Base-by-base conservation (phyloP, 371 early-diverging fungal species). In the Umbelopsis sp. region DNA sequence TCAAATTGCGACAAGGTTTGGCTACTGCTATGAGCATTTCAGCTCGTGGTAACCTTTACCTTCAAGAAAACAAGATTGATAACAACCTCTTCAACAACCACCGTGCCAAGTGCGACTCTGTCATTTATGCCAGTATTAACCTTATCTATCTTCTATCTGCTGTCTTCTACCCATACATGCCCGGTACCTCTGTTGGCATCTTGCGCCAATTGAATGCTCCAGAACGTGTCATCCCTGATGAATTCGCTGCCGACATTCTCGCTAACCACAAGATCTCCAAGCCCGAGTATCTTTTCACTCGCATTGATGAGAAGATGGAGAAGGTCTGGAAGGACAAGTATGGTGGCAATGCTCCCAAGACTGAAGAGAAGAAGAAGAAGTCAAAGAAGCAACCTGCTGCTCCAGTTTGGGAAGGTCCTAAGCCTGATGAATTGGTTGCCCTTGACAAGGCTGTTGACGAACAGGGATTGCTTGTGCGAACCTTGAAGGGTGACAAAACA, bases 131-230 rank as follows among this genome's bases (percentile, higher is more conserved):
- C 8, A 92, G 94, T 10, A 73, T 90, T 71, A 97, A 96, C 83
- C 81, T 99, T 70, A 87, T 92, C 74, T 95, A 97, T 76, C 86
- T 99, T 66, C 72, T 99, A 45, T 89, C 94, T 38, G 88, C 96
- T 37, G 57, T 99, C 29, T 72, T 97, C 53, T 90, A 90, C 70
- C 99, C 99, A 25, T 99, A 89, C 88, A 95, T 99, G 89, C 99
- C 99, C 44, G 85, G 86, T 44, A 92, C 95, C 29, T 71, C 94
- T 18, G 91, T 89, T 46, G 78, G 85, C 64, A 96, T 99, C 53
- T 80, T 84, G 8, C 85, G 86, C 52, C 94, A 95, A 79, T 77
- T 96, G 44, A 93, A 95, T 63, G 92, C 90, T 5, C 94, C 94
- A 32, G 74, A 82, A 50, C 92, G 95, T 70, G 68, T 71, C 50